These are phyloP conservation scores for Aspergillus amoenus DNA, from an alignment of 2,329 filamentous ascomycete genomes.

Conservation along the genomic window DNA sequence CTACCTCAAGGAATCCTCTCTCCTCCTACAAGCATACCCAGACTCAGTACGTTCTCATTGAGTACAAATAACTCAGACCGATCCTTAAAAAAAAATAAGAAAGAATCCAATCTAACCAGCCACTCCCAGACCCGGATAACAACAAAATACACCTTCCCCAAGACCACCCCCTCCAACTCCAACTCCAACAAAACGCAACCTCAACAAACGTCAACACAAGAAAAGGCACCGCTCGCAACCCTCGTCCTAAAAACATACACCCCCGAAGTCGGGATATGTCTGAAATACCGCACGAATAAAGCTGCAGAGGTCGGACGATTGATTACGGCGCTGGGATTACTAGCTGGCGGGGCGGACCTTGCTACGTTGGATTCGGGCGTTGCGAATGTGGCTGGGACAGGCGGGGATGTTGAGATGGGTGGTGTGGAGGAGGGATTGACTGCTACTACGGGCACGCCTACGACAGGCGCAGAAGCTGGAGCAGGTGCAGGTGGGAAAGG, in stretches of 20 bases:
- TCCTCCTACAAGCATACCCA: conserved; percentile 83
- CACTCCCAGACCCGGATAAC: conserved; percentile 77
- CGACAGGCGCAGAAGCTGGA: conserved; percentile 22
- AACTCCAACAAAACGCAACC: conserved; percentile 30
- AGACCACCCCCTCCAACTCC: conserved; percentile 22
- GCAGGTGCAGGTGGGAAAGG: conserved; percentile 30
- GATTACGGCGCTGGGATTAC: conserved; percentile 70
- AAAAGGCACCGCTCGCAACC: conserved; percentile 54
- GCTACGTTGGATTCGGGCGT: conserved; percentile 54
- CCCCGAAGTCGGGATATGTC: conserved; percentile 72
- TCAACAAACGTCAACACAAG: conserved; percentile 22
- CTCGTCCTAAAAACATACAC: conserved; percentile 90
- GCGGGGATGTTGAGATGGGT: conserved; percentile 13
- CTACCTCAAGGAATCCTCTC: conserved; percentile 85
- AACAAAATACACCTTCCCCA: conserved; percentile 78
- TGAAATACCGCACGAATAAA: conserved; percentile 92
- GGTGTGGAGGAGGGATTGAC: conserved; percentile 28
- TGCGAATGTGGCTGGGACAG: conserved; percentile 12
- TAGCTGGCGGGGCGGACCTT: conserved; percentile 69
- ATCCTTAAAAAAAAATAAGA: not conserved
- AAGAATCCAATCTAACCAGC: conserved; percentile 1
- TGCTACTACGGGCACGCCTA: conserved; percentile 23
- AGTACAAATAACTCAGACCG: not conserved
- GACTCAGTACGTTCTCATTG: conserved; percentile 63
- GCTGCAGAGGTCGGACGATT: conserved; percentile 84